Percentiles rank a stretch among this genome's conserved stretches.
phyloP scores from a whole-genome alignment of 1,284 basidiomycete genomes.

The Trichosporon sp. region DNA sequence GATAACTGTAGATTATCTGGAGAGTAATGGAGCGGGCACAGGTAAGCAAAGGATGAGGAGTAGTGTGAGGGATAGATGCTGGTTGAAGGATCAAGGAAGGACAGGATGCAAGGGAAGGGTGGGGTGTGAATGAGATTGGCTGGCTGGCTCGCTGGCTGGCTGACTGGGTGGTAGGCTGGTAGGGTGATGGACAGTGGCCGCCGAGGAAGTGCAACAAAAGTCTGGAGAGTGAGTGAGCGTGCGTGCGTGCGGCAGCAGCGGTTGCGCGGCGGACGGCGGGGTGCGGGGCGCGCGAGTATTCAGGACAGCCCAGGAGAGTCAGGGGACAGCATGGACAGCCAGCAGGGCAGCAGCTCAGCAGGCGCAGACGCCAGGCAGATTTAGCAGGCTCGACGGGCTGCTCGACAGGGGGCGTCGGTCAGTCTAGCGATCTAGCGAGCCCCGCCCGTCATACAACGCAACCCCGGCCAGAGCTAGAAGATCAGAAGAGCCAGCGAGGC shows the following conservation, averaged over 20 bases:
- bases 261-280: not conserved
- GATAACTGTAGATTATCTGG: not conserved
- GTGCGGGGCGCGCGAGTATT: not conserved
- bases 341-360: not conserved
- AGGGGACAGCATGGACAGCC: not conserved
- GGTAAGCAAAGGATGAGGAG: not conserved
- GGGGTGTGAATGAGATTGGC: conserved; percentile 2
- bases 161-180: too few species aligned
- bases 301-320: too few species aligned
- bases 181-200: not conserved
- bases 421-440: not conserved
- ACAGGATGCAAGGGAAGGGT: not conserved
- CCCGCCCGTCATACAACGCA: not conserved
- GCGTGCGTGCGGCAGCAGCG: too few species aligned
- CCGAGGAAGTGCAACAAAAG: not conserved
- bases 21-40: not conserved
- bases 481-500: not conserved
- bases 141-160: too few species aligned
- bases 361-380: too few species aligned
- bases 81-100: not conserved
- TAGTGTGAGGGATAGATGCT: not conserved
- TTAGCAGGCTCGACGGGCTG: not conserved
- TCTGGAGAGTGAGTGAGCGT: too few species aligned
- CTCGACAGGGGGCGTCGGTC: conserved; percentile 3
- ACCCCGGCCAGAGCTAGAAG: not conserved